These are phyloP conservation scores for Pelargonium cotyledonis DNA, from an alignment of 441 rosid genomes.

Conservation along the genomic window DNA sequence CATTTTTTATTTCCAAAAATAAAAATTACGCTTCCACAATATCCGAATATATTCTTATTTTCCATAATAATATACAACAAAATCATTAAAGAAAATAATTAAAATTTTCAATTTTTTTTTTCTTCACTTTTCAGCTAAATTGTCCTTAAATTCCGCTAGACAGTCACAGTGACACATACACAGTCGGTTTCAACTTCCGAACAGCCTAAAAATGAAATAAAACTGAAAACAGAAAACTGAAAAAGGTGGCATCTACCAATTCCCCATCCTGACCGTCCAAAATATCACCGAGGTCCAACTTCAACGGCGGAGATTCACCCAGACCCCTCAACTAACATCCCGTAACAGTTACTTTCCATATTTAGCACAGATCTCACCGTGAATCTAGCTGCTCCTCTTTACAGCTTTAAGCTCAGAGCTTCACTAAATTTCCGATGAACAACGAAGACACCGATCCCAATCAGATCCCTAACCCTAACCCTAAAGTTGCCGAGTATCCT, in stretches of 20 bases:
- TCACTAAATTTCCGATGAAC: background rate
- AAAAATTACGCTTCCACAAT: too few relatives aligned
- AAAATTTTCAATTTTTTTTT: too few relatives aligned
- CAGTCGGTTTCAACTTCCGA: background rate
- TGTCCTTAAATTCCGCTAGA: too few relatives aligned
- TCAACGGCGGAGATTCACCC: slow-evolving; percentile 22
- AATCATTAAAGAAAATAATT: too few relatives aligned
- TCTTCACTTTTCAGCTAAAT: too few relatives aligned
- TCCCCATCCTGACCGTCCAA: slow-evolving; percentile 15
- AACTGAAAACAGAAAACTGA: background rate
- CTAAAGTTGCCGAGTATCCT: slow-evolving; percentile 35
- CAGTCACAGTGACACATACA: too few relatives aligned
- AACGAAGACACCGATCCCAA: background rate
- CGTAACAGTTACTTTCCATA: background rate
- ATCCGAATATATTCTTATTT: too few relatives aligned
- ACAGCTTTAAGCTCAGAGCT: background rate
- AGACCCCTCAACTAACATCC: background rate
- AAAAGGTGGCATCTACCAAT: background rate
- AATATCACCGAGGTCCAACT: background rate
- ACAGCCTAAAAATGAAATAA: slow-evolving; percentile 3
- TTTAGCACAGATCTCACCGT: slow-evolving; percentile 1
- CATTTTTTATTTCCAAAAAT: too few relatives aligned
- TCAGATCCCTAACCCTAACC: slow-evolving; percentile 15
- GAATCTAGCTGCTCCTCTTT: background rate
- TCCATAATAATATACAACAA: too few relatives aligned